Evolutionary conservation across 768 basidiomycete genomes (phyloP), one percentile per base, ranked within the genome.

Genomic region (Phlebiopsis flavidoalba): DNA sequence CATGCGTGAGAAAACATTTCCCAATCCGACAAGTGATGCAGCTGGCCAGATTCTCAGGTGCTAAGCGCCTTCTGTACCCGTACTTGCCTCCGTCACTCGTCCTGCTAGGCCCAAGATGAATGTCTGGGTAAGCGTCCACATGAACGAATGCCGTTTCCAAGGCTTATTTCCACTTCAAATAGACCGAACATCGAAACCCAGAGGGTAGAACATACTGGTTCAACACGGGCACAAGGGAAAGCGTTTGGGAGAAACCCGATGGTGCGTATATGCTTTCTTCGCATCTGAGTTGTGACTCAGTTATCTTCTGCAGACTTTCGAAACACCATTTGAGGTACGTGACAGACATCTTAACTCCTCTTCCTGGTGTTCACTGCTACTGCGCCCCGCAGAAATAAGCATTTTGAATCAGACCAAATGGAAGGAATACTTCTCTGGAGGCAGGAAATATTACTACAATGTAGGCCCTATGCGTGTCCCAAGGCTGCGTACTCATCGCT

Each of bases 141-240:
- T 31, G 6, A 6, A 3, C 6, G 26, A 7, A 6, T 46, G 8
- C 19, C 19, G 26, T 31, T 31, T 31, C 6, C 26, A 6, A 31
- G 3, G 26, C 26, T 31, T 31, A 31, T 31, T 31, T 31, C 2
- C 19, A 10, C 51, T 10, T 31, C n/a, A n/a, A n/a, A n/a, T 64
- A 95, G 94, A 94, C 92, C 2, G 95, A 96, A 70, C 93, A 97
- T 75, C 87, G 91, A 36, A 96, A 95, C 75, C 87, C 92, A 1
- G 96, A 97, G 70, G 95, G 95, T n/a, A 81, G 94, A n/a, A 93
- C 92, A 0, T 98, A 98, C 70, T 98, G 95, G 95, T 95, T 94
- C 75, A 95, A 97, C 71, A 86, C 92, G 0, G 81, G 79, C 10
- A 91, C 89, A 3, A 86, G 88, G 67, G 91, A 93, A 67, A 96